A percentile compares a stretch with the other conserved stretches of the same genome.
These are phyloP conservation scores for Coemansia reversa DNA, from an alignment of 192 early-diverging fungal genomes.

Conservation along the genomic window DNA sequence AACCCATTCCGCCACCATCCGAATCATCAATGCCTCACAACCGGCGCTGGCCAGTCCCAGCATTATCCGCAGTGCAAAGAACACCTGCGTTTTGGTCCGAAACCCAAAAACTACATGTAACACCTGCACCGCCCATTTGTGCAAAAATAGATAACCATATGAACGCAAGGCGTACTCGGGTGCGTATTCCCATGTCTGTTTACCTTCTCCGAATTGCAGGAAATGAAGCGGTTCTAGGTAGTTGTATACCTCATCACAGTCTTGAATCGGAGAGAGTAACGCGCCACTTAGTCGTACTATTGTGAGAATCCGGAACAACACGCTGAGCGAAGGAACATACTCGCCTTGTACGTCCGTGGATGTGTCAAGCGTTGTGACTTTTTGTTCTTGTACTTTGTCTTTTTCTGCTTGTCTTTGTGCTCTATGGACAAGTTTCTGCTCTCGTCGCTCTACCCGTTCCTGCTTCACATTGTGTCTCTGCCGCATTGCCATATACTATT, in stretches of 20 bases:
- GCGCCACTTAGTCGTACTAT: slow-evolving; percentile 30
- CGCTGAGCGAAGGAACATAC: slow-evolving; percentile 23
- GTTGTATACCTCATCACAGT: slow-evolving; percentile 80
- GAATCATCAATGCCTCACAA: slow-evolving; percentile 72
- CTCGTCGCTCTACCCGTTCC: slow-evolving; percentile 11
- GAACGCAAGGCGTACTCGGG: slow-evolving; percentile 85
- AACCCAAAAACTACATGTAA: slow-evolving; percentile 48
- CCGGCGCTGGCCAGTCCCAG: slow-evolving; percentile 63
- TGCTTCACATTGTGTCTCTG: slow-evolving; percentile 14
- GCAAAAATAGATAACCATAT: slow-evolving; percentile 72
- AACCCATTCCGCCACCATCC: slow-evolving; percentile 60
- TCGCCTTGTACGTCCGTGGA: not conserved
- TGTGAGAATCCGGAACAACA: slow-evolving; percentile 31
- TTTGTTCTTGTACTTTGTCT: not conserved
- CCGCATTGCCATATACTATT: not conserved
- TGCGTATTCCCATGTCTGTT: slow-evolving; percentile 97
- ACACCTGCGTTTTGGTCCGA: slow-evolving; percentile 56
- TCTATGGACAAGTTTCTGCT: slow-evolving; percentile 6
- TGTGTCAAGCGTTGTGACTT: not conserved
- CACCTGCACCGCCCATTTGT: slow-evolving; percentile 55
- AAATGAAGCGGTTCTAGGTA: slow-evolving; percentile 97
- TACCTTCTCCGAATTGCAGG: slow-evolving; percentile 76
- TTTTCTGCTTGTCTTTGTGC: slow-evolving; percentile 1
- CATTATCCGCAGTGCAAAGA: slow-evolving; percentile 68
- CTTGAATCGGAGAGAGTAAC: slow-evolving; percentile 38